Base-by-base conservation (phyloP, 1,284 basidiomycete species). In the Austroboletus novae-zelandiae region DNA sequence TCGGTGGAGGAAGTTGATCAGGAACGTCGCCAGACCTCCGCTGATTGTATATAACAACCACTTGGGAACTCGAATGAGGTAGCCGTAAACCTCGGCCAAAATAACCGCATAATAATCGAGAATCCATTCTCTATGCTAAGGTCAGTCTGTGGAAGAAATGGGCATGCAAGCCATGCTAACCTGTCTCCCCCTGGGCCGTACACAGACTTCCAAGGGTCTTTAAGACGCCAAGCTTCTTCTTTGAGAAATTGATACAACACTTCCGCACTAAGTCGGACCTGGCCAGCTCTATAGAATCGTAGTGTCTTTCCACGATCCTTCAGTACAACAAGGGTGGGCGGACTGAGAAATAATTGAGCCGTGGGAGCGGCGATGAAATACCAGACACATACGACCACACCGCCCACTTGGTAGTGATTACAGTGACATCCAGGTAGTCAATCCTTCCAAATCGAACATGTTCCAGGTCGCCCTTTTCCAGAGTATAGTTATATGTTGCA, bases 401-500 rank as follows among this genome's bases (percentile, higher is more conserved):
- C 37, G 63, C 74, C 89, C 89, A 91, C 62, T 86, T 88, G 5
- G 88, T 90, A 40, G 89, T 91, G 56, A 91, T 66, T 47, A 74
- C 70, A 3, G 89, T 91, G 54, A 91, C 89, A 54, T 86, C 83
- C 56, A 90, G 70, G 65, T 91, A 91, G 71, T 91, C 87, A 51
- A 91, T 83, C 51, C 89, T 81, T 44, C 80, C 89, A 78, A 85
- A 91, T 47, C 79, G 80, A 44, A 91, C 79, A 61, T 89, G 65
- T 1, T 80, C 80, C 25, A 90, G 70, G 64, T 88, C 88, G 9
- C 74, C 76, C n/a, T 75, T 77, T 17, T 80, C 65, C 37, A 79
- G 51, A 4, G 83, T 79, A 51, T 76, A 69, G 63, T 89, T 86
- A 65, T 75, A 90, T 4, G 87, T 78, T 8, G 74, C 71, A 58